These are phyloP conservation scores for Neurospora crassa DNA, from an alignment of 2,329 filamentous ascomycete species.

Conservation along the genomic window DNA sequence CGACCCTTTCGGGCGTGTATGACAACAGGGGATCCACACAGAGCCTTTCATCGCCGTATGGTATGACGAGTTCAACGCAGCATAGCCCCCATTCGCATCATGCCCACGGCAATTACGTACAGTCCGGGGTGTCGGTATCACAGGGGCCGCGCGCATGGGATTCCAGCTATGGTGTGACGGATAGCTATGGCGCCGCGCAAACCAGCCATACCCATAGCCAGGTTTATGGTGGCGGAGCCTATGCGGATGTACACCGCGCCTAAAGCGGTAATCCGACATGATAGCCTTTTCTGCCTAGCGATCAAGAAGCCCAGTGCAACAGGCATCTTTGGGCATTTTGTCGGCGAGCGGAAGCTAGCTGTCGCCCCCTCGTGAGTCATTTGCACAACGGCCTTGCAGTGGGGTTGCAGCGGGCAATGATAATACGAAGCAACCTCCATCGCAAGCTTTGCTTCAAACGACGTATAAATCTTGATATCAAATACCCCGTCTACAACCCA, in stretches of 20 bases:
- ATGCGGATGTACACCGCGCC: constrained; percentile 16
- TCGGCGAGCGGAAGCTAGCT: background rate
- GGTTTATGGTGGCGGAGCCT: constrained; percentile 15
- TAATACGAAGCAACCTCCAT: background rate
- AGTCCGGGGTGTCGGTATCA: constrained; percentile 11
- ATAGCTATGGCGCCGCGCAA: constrained; percentile 12
- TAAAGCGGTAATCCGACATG: constrained; percentile 4
- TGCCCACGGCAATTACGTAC: constrained; percentile 12
- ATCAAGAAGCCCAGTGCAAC: background rate
- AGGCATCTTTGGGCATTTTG: background rate
- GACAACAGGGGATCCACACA: constrained; percentile 18
- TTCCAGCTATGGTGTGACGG: constrained; percentile 13
- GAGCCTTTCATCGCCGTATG: constrained; percentile 17
- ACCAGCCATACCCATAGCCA: constrained; percentile 21
- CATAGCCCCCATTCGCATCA: constrained; percentile 11
- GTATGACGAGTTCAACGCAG: constrained; percentile 11
- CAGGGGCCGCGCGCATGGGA: constrained; percentile 18
- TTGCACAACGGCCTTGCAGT: background rate
- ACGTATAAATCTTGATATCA: background rate
- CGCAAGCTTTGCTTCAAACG: background rate
- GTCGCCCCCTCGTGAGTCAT: background rate
- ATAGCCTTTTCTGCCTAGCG: background rate
- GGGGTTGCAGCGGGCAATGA: background rate
- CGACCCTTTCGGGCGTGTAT: constrained; percentile 30
- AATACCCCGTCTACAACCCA: background rate